Evolutionary conservation across 78 protist genomes (phyloP).

Genomic region (Dictyostelium brefeldianum): DNA sequence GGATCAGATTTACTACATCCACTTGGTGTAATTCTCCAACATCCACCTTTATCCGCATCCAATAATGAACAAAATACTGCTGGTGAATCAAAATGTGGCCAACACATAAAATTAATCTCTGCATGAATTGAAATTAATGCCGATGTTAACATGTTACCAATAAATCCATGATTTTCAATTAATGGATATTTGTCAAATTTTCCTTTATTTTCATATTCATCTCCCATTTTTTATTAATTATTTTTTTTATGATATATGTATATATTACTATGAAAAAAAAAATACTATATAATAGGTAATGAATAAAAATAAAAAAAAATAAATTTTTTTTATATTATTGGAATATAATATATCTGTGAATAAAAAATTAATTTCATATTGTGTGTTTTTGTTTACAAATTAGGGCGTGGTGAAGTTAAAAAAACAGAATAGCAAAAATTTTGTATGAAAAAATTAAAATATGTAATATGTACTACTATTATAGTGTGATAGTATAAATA

Average conservation of each 20-base stretch:
- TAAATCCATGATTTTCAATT: conserved; percentile 76
- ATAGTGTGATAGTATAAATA: too few species aligned
- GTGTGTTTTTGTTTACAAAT: too few species aligned
- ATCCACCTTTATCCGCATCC: conserved; percentile 76
- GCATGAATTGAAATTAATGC: conserved; percentile 66
- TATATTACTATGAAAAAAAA: neutral
- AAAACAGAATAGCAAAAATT: too few species aligned
- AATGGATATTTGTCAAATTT: conserved; percentile 42
- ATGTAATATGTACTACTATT: neutral
- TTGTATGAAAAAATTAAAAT: too few species aligned
- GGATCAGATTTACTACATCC: too few species aligned
- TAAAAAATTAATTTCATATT: too few species aligned
- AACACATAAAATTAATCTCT: conserved; percentile 72
- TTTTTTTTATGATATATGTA: neutral
- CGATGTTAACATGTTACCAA: conserved; percentile 78
- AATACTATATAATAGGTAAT: too few species aligned
- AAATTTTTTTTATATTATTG: too few species aligned
- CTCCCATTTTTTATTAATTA: neutral
- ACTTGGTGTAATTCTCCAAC: conserved; percentile 56
- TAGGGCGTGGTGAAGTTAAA: too few species aligned
- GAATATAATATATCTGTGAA: too few species aligned
- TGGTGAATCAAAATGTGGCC: conserved; percentile 80
- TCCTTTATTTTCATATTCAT: conserved; percentile 7
- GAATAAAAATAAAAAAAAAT: too few species aligned
- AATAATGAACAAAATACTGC: conserved; percentile 68